Base-by-base conservation (phyloP, 2,329 filamentous ascomycete genomes). In the Curvularia sp. region DNA sequence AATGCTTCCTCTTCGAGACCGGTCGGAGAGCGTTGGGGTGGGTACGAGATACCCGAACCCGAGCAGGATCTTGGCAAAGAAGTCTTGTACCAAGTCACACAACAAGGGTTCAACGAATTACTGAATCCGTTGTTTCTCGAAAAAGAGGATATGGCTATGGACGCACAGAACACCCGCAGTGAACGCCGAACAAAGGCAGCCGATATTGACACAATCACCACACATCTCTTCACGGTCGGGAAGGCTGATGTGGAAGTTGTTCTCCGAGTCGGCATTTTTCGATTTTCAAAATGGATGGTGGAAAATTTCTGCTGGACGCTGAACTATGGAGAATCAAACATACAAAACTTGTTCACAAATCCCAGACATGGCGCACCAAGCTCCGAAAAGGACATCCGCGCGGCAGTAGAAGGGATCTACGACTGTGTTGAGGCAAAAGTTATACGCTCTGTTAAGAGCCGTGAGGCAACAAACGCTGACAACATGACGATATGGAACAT, bases 71-170 rank as follows among this genome's bases (percentile, higher is more conserved):
- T 92, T 5, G 92, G 92, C 38, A 92, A 90, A 66, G 92, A 98
- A 72, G 90, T 97, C 4, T 81, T 98, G 1, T 97, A 96, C 71
- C 91, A 97, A 74, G 88, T 96, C 31, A 93, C 92, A 0, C 93
- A 97, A 75, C 90, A 97, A 76, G 90, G 92, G 0, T 92, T 97
- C 79, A 97, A 98, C 70, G 93, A 98, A 77, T 82, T 98, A 2
- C 85, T 99, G 0, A 92, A 98, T 71, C 85, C 88, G 1, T 83
- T 99, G 0, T 99, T 99, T 80, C 89, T 89, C 66, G 82, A 85
- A 4, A 89, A 89, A 64, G 94, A 98, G 75, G 88, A 93, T 62
- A 75, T 91, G 18, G 88, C 92, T 79, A 70, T 95, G 58, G 84
- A 87, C 54, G 88, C 88, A 10, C 84, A 86, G 20, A 67, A 64